Evolutionary conservation across 345 rosid genomes (phyloP), one percentile per base, ranked within the genome.

Genomic region (Lepidium didymum): DNA sequence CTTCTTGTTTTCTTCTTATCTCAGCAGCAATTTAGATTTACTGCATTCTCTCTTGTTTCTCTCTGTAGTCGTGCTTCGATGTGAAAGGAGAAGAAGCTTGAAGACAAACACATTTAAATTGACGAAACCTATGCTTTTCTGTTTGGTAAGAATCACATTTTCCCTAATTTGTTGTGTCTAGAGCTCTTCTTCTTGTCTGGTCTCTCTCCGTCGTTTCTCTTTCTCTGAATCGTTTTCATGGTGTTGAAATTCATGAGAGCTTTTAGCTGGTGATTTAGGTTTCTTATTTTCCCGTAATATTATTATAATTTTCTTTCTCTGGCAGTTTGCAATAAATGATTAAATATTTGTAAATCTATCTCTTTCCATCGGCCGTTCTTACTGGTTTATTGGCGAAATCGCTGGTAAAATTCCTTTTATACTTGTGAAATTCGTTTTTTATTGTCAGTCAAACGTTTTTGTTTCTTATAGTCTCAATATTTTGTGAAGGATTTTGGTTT

Each of bases 1-100:
- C 43, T 33, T 11, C 16, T 47, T 29, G 37, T 11, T 42, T 56
- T 40, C 14, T 12, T 62, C 7, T 36, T 56, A 49, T 61, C 67
- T 40, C 8, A 42, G 46, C 60, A 55, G 57, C 33, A 45, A 25
- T 19, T 55, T 64, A 33, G 34, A 71, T 46, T 10, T 16, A 18
- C 49, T 51, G 41, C 53, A 31, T 37, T 61, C 21, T 61, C 16
- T 49, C 62, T 42, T 23, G 46, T 5, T 47, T 47, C 21, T 51
- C 35, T 36, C 47, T 19, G 42, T 25, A 35, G 59, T 10, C 36
- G 74, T 45, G 78, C 71, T 56, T 38, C 70, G 79, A 76, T 57
- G 70, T 70, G 79, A 76, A 60, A 68, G 80, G 47, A 58, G 73
- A 57, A 59, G 62, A 69, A 44, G 57, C 57, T 54, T 45, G 13